Evolutionary conservation across 2,329 filamentous ascomycete genomes (phyloP), one percentile per base, ranked within the genome.

Genomic region (Whalleya microplaca): DNA sequence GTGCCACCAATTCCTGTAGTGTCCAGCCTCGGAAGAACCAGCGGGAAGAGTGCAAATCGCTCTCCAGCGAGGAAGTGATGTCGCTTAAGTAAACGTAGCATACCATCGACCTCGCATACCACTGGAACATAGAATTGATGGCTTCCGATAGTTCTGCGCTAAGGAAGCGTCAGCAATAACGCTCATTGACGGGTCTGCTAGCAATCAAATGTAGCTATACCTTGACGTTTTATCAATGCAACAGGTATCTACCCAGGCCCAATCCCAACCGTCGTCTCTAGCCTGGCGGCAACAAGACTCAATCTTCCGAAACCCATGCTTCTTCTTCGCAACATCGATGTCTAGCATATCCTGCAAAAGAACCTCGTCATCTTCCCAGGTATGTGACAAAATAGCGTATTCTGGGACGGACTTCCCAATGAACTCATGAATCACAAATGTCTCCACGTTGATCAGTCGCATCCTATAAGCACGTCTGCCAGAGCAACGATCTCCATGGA

Each of bases 81-180:
- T 55, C 47, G 8, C 50, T 50, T 8, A 55, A 47, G 43, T 46
- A 55, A 12, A 42, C 53, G 10, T 55, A 55, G 37, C 53, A 55
- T 40, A 1, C 37, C 6, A 42, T 6, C 3, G 53, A 32, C 21
- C 51, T 55, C 18, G 6, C 43, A 20, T 51, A 55, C 20, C 48
- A 55, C 7, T 43, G 37, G 43, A 19, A 32, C n/a, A n/a, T n/a
- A n/a, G n/a, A n/a, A n/a, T n/a, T n/a, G n/a, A n/a, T n/a, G n/a
- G n/a, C n/a, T n/a, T 55, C 53, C 43, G 50, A 48, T 12, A 55
- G 18, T 23, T 55, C 53, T 2, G 53, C 19, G 43, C 41, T 51
- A 21, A 12, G 27, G 27, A 29, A 29, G 27, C 5, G 27, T 29
- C 12, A 29, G 27, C 12, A 29, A 29, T 29, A 29, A 29, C 12